Evolutionary conservation across 345 rosid genomes (phyloP).

Genomic region (Microthlaspi erraticum): DNA sequence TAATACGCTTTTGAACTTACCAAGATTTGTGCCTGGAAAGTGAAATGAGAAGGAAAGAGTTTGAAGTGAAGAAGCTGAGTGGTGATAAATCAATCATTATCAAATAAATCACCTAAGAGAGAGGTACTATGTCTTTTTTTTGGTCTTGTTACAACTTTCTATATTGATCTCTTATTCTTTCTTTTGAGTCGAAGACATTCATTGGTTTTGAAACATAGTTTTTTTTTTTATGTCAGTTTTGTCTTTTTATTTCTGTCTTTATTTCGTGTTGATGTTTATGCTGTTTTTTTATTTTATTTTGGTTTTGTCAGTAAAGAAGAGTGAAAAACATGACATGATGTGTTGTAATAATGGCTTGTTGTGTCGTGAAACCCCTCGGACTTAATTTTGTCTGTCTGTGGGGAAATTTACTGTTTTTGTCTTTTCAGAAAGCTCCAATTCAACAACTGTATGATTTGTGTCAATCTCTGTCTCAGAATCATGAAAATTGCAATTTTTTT

Average conservation of each 20-base stretch:
- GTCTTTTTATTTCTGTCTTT: slow-evolving; percentile 16
- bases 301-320: slow-evolving; percentile 40
- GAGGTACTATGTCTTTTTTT: slow-evolving; percentile 31
- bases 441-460: slow-evolving; percentile 15
- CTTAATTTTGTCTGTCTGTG: slow-evolving; percentile 42
- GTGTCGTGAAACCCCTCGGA: slow-evolving; percentile 33
- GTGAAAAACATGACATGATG: slow-evolving; percentile 41
- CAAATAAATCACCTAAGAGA: slow-evolving; percentile 39
- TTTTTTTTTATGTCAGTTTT: slow-evolving; percentile 33
- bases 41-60: slow-evolving; percentile 45
- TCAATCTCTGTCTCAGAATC: slow-evolving; percentile 19
- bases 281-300: slow-evolving; percentile 25
- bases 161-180: slow-evolving; percentile 40
- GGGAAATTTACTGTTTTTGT: slow-evolving; percentile 30
- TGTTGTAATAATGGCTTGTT: slow-evolving; percentile 39
- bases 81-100: slow-evolving; percentile 24
- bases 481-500: not conserved
- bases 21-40: slow-evolving; percentile 74
- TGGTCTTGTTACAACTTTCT: slow-evolving; percentile 9
- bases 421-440: slow-evolving; percentile 33
- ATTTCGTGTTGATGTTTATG: slow-evolving; percentile 32
- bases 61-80: slow-evolving; percentile 31
- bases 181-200: slow-evolving; percentile 23
- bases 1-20: slow-evolving; percentile 79
- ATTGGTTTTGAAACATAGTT: slow-evolving; percentile 41